Evolutionary conservation across 768 basidiomycete genomes (phyloP).

Genomic region (Tulasnella sp.): DNA sequence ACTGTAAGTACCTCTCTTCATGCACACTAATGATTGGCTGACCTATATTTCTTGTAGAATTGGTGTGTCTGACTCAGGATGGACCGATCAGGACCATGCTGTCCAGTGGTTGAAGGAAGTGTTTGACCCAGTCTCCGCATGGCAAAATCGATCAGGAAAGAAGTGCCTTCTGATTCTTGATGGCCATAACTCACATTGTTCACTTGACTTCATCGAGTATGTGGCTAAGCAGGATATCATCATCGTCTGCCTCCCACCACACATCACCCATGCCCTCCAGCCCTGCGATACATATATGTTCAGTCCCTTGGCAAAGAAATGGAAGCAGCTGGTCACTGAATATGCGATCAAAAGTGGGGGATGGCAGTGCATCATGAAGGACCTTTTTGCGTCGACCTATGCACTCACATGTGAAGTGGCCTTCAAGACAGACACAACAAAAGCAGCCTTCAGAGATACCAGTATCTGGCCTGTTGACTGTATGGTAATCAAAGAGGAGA

Average conservation of each 20-base stretch:
- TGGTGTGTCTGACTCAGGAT: slow-evolving; percentile 29
- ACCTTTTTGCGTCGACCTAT: slow-evolving; percentile 25
- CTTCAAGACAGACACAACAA: slow-evolving; percentile 24
- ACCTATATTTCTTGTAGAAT: slow-evolving; percentile 23
- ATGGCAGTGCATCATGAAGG: slow-evolving; percentile 27
- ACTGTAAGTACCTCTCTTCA: not conserved
- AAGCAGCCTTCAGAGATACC: slow-evolving; percentile 25
- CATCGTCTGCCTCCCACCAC: slow-evolving; percentile 29
- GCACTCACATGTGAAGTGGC: slow-evolving; percentile 20
- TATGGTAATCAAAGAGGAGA: slow-evolving; percentile 17
- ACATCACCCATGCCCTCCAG: slow-evolving; percentile 31
- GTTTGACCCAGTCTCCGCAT: slow-evolving; percentile 24
- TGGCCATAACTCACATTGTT: slow-evolving; percentile 31
- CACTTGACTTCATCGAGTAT: slow-evolving; percentile 26
- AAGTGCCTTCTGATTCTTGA: slow-evolving; percentile 30
- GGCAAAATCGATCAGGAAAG: slow-evolving; percentile 12
- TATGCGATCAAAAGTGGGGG: not conserved
- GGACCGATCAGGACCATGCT: slow-evolving; percentile 32
- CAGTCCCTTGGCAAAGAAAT: slow-evolving; percentile 24
- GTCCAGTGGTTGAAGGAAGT: slow-evolving; percentile 27
- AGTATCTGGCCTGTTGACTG: slow-evolving; percentile 27
- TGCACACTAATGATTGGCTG: not conserved
- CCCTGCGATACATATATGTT: slow-evolving; percentile 31
- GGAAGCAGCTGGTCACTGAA: slow-evolving; percentile 10
- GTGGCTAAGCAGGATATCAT: slow-evolving; percentile 25